Conservation (phyloP, 129 eudicot genomes). For the Cynara cardunculus region DNA sequence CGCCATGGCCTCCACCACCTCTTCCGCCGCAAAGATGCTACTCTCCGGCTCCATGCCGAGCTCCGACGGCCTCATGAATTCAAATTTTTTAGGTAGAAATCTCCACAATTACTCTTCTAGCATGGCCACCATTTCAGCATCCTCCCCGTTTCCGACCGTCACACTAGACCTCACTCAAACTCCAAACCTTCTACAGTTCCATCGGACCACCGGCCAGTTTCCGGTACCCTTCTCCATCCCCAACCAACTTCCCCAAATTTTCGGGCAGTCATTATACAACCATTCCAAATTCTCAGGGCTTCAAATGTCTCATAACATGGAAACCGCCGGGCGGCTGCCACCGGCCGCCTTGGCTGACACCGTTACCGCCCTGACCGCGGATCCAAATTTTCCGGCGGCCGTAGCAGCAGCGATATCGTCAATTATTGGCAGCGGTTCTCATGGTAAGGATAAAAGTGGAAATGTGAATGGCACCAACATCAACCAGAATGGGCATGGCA, state of each 20-base stretch:
- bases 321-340: constrained; percentile 9
- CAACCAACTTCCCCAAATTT: constrained; percentile 39
- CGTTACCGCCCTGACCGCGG: constrained; percentile 45
- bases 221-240: constrained; percentile 26
- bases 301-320: constrained; percentile 40
- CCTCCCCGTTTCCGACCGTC: constrained; percentile 65
- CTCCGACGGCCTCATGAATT: constrained; percentile 44
- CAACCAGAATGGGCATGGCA: constrained; percentile 38
- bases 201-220: constrained; percentile 28
- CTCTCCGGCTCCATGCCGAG: constrained; percentile 65
- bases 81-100: constrained; percentile 35
- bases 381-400: constrained; percentile 67
- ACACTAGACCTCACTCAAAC: constrained; percentile 61
- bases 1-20: constrained; percentile 71
- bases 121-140: constrained; percentile 63
- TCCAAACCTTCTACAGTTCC: constrained; percentile 44
- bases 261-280: constrained; percentile 46
- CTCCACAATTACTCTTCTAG: constrained; percentile 43
- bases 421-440: constrained; percentile 34
- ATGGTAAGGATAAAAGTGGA: constrained; percentile 5
- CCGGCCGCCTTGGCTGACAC: constrained; percentile 37
- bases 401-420: constrained; percentile 66
- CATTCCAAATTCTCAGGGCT: constrained; percentile 67
- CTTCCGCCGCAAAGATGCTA: constrained; percentile 60
- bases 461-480: constrained; percentile 17